Conservation (phyloP, 2,329 filamentous ascomycete species). For the Dryadomyces quercus-mongolicae region DNA sequence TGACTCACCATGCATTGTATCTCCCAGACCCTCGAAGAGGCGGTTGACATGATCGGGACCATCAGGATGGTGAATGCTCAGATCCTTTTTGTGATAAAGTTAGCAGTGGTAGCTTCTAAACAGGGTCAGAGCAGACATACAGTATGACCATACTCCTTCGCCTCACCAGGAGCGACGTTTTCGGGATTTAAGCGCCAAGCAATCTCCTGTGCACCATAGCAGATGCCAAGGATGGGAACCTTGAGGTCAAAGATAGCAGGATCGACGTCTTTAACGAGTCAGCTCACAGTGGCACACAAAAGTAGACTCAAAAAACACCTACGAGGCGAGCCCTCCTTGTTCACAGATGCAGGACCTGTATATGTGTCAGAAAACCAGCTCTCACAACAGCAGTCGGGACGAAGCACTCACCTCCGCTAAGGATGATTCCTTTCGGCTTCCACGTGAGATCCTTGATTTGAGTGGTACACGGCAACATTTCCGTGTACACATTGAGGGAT, state of each 20-base stretch:
- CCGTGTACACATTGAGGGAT: conserved; percentile 60
- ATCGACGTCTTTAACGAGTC: conserved; percentile 47
- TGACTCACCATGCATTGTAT: conserved; percentile 40
- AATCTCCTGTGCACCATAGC: conserved; percentile 8
- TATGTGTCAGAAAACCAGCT: conserved; percentile 6
- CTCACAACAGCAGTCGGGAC: neutral
- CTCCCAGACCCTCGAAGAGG: conserved; percentile 66
- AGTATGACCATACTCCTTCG: conserved; percentile 16
- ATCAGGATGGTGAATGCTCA: conserved; percentile 47
- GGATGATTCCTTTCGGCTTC: conserved; percentile 73
- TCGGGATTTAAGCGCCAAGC: conserved; percentile 16
- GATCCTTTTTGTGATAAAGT: conserved; percentile 60
- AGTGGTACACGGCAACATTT: conserved; percentile 53
- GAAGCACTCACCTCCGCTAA: conserved; percentile 44
- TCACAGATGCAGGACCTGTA: conserved; percentile 55
- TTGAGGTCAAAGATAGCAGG: conserved; percentile 60
- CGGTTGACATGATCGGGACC: conserved; percentile 52
- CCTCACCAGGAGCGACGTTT: conserved; percentile 56
- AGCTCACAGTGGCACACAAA: too few relatives aligned
- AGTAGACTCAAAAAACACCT: conserved; percentile 13
- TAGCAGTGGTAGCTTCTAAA: neutral
- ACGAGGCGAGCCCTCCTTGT: conserved; percentile 58
- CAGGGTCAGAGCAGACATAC: neutral
- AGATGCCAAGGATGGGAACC: conserved; percentile 22
- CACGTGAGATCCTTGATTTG: conserved; percentile 1